A percentile compares a stretch with the other conserved stretches of the same genome.
Conservation (phyloP, 192 early-diverging fungal genomes). For the Thamnidium elegans region DNA sequence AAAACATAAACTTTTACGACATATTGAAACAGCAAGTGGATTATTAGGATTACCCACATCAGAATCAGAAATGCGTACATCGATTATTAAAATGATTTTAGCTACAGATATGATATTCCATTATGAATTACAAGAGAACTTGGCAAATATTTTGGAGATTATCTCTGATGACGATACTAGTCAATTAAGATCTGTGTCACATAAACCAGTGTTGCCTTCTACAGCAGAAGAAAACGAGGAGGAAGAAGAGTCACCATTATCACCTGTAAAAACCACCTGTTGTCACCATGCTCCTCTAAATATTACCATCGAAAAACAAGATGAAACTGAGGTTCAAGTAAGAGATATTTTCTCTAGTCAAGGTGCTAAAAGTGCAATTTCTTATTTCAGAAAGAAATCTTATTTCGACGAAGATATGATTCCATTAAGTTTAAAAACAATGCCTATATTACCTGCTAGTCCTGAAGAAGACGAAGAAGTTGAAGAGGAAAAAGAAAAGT, state of each 20-base stretch:
- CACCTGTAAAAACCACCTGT: background rate
- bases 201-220: conserved; percentile 15
- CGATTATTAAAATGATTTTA: conserved; percentile 74
- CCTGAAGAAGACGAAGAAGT: background rate
- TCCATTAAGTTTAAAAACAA: conserved; percentile 1
- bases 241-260: background rate
- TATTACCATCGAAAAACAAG: background rate
- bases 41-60: conserved; percentile 50
- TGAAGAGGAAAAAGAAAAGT: background rate
- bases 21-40: conserved; percentile 46
- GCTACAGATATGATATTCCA: conserved; percentile 92
- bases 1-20: conserved; percentile 70
- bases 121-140: conserved; percentile 63
- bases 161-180: background rate
- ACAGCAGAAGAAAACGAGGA: conserved; percentile 16
- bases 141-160: conserved; percentile 43
- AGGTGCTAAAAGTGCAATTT: conserved; percentile 16
- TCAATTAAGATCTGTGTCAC: background rate
- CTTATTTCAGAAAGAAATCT: conserved; percentile 13
- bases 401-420: conserved; percentile 20
- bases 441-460: conserved; percentile 2
- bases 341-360: conserved; percentile 15
- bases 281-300: background rate
- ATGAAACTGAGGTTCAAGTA: background rate
- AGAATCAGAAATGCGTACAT: conserved; percentile 38